phyloP scores from a whole-genome alignment of 805 yeast genomes.

The Barnettozyma salicaria region DNA sequence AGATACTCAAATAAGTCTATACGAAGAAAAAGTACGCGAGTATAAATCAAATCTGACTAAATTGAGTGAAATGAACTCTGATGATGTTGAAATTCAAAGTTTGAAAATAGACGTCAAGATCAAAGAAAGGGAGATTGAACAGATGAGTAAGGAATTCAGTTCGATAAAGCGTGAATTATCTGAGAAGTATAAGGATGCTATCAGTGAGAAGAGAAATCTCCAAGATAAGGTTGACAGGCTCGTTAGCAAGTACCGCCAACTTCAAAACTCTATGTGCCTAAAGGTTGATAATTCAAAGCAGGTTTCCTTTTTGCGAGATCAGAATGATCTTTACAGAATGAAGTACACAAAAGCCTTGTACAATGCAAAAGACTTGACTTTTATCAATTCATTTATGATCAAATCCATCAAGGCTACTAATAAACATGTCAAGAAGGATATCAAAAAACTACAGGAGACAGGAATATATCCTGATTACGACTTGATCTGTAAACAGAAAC shows the following conservation, averaged over 20 bases:
- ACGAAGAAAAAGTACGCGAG: slow-evolving; percentile 30
- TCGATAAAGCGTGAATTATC: slow-evolving; percentile 29
- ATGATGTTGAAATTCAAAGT: slow-evolving; percentile 11
- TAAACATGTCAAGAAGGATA: slow-evolving; percentile 22
- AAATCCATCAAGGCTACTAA: slow-evolving; percentile 26
- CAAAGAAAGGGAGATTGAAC: slow-evolving; percentile 16
- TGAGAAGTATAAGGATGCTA: slow-evolving; percentile 22
- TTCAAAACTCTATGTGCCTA: slow-evolving; percentile 26
- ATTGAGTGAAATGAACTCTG: slow-evolving; percentile 9
- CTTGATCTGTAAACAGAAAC: slow-evolving; percentile 18
- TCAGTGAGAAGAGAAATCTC: slow-evolving; percentile 24
- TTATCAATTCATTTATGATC: slow-evolving; percentile 29
- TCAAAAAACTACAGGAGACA: slow-evolving; percentile 23
- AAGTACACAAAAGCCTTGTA: slow-evolving; percentile 40
- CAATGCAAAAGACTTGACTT: slow-evolving; percentile 31
- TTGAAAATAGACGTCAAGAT: slow-evolving; percentile 13
- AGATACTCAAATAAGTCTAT: slow-evolving; percentile 26
- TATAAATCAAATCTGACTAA: slow-evolving; percentile 21
- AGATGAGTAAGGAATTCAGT: slow-evolving; percentile 24
- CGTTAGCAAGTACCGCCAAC: slow-evolving; percentile 21
- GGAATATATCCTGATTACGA: slow-evolving; percentile 27
- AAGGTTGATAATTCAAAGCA: slow-evolving; percentile 17
- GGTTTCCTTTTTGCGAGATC: slow-evolving; percentile 29
- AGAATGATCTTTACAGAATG: slow-evolving; percentile 41
- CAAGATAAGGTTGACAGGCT: slow-evolving; percentile 30